Evolutionary conservation across 2,329 filamentous ascomycete species (phyloP), one percentile per base, ranked within the genome.

Genomic region (Exserohilum turcica): DNA sequence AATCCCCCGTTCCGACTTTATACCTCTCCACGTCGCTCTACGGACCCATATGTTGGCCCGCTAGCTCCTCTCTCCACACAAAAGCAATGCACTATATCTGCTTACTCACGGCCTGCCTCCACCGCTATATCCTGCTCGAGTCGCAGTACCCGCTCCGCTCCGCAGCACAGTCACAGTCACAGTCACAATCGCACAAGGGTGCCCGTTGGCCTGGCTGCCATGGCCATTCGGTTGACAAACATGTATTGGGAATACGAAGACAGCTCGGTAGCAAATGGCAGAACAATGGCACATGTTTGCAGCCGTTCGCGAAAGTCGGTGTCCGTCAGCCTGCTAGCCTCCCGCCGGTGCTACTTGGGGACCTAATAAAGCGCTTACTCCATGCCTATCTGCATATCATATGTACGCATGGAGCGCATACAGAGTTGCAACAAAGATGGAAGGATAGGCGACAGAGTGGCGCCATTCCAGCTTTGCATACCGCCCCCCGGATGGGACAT

Each of bases 61-160:
- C 45, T 19, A 43, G 38, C 32, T 39, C 39, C 39, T 40, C 31
- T 33, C 19, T 46, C 21, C 21, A 49, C 33, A 33, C 45, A 21
- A 45, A 53, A 38, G 29, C 45, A 43, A 15, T 48, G 43, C 39
- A 49, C 45, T 38, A 48, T 32, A 43, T 19, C 35, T 39, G 38
- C 31, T 40, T 53, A 53, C 18, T 46, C 50, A 48, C 45, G 33
- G 31, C 36, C 50, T 31, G 37, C 50, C 45, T 31, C 45, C 33
- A 48, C 47, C 33, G 16, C 45, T 28, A 48, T 43, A 31, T 44
- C 39, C 45, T 15, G 27, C 37, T 28, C 47, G 39, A 37, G 48
- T 31, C 45, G 45, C 50, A 40, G 42, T 42, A 53, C 28, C 39
- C 50, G 50, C 39, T 28, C 38, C 28, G 33, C 27, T 35, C 31